Evolutionary conservation across 257 asterid genomes (phyloP).

Genomic region (Cruciata laevipes): DNA sequence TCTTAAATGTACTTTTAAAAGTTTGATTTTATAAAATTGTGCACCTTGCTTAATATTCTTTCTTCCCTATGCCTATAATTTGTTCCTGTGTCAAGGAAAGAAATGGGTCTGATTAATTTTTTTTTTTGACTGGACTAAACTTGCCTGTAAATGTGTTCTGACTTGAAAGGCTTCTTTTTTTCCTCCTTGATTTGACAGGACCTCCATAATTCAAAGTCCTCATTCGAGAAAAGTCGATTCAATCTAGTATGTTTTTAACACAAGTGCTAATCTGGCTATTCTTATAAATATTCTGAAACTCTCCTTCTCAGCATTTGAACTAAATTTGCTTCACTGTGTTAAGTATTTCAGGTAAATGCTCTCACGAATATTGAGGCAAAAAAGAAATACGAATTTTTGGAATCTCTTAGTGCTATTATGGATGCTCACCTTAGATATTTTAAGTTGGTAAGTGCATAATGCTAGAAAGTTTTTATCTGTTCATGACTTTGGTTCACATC

Average conservation of each 20-base stretch:
- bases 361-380: slow-evolving; percentile 79
- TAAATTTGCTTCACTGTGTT: slow-evolving; percentile 33
- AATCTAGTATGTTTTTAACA: slow-evolving; percentile 56
- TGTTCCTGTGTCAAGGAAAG: neutral
- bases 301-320: slow-evolving; percentile 10
- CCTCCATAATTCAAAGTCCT: slow-evolving; percentile 87
- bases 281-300: neutral
- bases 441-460: slow-evolving; percentile 59
- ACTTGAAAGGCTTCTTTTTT: slow-evolving; percentile 14
- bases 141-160: neutral
- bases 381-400: slow-evolving; percentile 90
- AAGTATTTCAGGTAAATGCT: slow-evolving; percentile 81
- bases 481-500: slow-evolving; percentile 19
- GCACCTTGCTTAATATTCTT: neutral
- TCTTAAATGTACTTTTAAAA: neutral
- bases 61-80: neutral
- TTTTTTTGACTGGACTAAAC: neutral
- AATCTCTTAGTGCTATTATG: slow-evolving; percentile 96
- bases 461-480: slow-evolving; percentile 6
- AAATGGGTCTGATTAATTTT: too few relatives aligned
- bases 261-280: slow-evolving; percentile 18
- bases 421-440: slow-evolving; percentile 93
- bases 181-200: slow-evolving; percentile 54
- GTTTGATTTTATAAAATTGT: neutral
- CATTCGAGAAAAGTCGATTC: slow-evolving; percentile 93